Evolutionary conservation across 805 yeast species (phyloP).

Genomic region (Wickerhamiella sorbophila): DNA sequence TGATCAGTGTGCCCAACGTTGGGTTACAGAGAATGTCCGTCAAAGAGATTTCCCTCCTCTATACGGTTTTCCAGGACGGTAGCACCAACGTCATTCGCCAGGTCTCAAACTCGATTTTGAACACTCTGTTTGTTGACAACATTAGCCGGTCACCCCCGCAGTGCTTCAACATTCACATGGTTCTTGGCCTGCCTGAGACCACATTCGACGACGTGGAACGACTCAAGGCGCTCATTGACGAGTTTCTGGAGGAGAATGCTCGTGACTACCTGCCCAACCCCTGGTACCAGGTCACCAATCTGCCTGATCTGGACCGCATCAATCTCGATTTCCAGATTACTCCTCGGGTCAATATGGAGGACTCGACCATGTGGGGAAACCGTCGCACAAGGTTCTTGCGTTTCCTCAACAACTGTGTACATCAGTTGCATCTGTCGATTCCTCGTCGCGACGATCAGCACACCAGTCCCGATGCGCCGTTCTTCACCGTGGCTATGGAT

Average conservation of each 20-base stretch:
- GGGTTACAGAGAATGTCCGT: constrained; percentile 21
- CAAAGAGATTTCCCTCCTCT: constrained; percentile 24
- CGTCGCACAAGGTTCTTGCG: constrained; percentile 22
- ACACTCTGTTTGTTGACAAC: constrained; percentile 27
- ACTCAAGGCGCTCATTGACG: constrained; percentile 19
- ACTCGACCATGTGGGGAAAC: constrained; percentile 19
- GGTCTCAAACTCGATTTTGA: constrained; percentile 27
- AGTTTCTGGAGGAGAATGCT: constrained; percentile 23
- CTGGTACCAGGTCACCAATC: constrained; percentile 22
- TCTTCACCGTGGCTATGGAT: constrained; percentile 16
- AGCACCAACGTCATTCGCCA: constrained; percentile 23
- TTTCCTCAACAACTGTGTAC: constrained; percentile 22
- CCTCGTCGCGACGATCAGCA: constrained; percentile 23
- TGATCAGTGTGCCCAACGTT: constrained; percentile 16
- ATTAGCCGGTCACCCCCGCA: constrained; percentile 25
- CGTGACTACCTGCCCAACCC: constrained; percentile 26
- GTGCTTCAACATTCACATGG: constrained; percentile 16
- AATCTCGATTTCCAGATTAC: constrained; percentile 20
- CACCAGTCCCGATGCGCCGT: constrained; percentile 24
- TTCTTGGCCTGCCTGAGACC: constrained; percentile 27
- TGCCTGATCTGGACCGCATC: constrained; percentile 25
- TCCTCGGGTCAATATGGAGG: constrained; percentile 23
- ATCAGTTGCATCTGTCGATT: constrained; percentile 24
- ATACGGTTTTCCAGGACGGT: constrained; percentile 23
- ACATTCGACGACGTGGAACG: constrained; percentile 23